Base-by-base conservation (phyloP, 164 flowering plant genomes). In the Nymphaea thermarum region DNA sequence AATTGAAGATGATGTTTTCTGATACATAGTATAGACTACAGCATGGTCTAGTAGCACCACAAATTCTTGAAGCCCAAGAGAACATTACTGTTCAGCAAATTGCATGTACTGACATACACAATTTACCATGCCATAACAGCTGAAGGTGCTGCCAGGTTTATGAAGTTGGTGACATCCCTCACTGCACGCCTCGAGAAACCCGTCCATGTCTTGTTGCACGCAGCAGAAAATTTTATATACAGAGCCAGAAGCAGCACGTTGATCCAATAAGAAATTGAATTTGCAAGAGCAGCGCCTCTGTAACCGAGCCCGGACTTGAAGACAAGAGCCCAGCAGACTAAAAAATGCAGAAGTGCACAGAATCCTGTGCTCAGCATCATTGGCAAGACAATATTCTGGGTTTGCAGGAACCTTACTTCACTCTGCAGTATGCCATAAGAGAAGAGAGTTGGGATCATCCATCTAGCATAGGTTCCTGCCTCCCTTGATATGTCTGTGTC, bases 281-380 rank as follows among this genome's bases (percentile, higher is more conserved):
- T 78, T 1, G 83, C 80, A 61, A 78, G n/a, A 42, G 83, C 83
- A 47, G 82, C 80, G 2, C 82, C 84, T 63, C 62, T 75, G 59
- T 45, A 68, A 14, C 80, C 82, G 8, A 79, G 59, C 7, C 70
- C 76, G 3, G 71, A 59, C 64, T 77, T 77, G 60, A 79, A 79
- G 25, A 81, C 74, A 7, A 79, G 67, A 67, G 73, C n/a, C 82
- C 79, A 81, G 68, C 84, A 81, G 3, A 79, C 36, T 2, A 70
- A 61, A 6, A 79, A 4, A 68, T 81, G 84, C 5, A 75, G 66
- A 4, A 75, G 8, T 42, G 75, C 68, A 7, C 77, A 70, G 8
- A 73, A 11, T n/a, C 78, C 81, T 12, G 84, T 60, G 67, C 44
- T 73, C 60, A 81, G 62, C 77, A 80, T 67, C 83, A 78, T 76